Base-by-base conservation (phyloP, 768 basidiomycete genomes). In the Multifurca ochricompacta region DNA sequence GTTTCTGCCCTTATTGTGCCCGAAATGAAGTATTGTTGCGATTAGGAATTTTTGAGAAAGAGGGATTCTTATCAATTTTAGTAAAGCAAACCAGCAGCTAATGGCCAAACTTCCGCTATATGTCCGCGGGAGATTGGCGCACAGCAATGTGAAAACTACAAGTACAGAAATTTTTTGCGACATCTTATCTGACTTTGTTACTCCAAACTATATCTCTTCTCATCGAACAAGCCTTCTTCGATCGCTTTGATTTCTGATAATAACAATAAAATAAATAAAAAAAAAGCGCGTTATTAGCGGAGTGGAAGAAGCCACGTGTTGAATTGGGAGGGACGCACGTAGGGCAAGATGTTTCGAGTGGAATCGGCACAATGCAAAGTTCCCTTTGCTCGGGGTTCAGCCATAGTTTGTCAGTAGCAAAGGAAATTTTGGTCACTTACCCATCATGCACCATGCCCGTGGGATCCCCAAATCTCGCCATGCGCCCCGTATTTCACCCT, bases 201-300 rank as follows among this genome's bases (percentile, higher is more conserved):
- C 32, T 61, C 59, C 51, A 53, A 31, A 36, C 47, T 53, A 58
- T 70, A 70, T 27, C 68, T 61, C 16, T 49, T 59, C 44, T 60
- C 68, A 60, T 59, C 59, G 21, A 68, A 73, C 27, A 80, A 6
- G 0, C 73, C 73, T 56, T 79, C 79, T 54, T 84, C 77, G 25
- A 77, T 76, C 0, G 83, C 84, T 64, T 84, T 85, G 64, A 87
- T 85, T 68, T 86, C 84, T 85, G 64, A 45, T 14, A 18, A 18
- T 11, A 21, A 21, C 40, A 41, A 13, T 23, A 23, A 5, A 41
- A 25, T 5, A 23, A 2, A 41, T 13, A 25, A 10, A 23, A 41
- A 32, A 21, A n/a, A 46, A 6, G 34, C 16, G 8, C n/a, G 36
- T 31, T 16, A 19, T 41, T n/a, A 50, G 36, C 28, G 27, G 3